phyloP scores from a whole-genome alignment of 306 rosid species.

The Begonia loranthoides region DNA sequence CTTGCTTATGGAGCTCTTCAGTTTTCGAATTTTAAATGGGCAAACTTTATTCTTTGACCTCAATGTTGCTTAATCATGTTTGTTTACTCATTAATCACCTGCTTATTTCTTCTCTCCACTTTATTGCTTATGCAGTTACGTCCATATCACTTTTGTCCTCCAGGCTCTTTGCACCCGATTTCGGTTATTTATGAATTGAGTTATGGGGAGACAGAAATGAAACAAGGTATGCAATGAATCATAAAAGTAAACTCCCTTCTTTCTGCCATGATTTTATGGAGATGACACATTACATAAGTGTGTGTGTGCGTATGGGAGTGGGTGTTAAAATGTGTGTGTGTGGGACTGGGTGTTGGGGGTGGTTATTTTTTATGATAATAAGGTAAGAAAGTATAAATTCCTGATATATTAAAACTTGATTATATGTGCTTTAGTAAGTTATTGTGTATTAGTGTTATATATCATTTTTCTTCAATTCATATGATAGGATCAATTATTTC shows the following conservation, averaged over 20 bases:
- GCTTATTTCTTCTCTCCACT: slow-evolving; percentile 1
- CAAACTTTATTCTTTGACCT: neutral
- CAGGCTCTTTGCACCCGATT: slow-evolving; percentile 75
- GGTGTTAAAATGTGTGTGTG: neutral
- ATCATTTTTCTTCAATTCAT: too few relatives aligned
- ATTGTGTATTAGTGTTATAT: too few relatives aligned
- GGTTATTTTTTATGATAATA: too few relatives aligned
- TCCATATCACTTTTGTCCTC: slow-evolving; percentile 72
- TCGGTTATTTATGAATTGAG: slow-evolving; percentile 61
- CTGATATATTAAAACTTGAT: too few relatives aligned
- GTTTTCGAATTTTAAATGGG: too few relatives aligned
- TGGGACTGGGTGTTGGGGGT: too few relatives aligned
- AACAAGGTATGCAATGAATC: slow-evolving; percentile 51
- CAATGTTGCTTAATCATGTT: neutral
- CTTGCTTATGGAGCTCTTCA: too few relatives aligned
- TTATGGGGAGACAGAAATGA: slow-evolving; percentile 93
- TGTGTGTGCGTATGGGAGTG: too few relatives aligned
- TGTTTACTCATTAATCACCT: neutral
- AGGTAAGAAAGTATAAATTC: too few relatives aligned
- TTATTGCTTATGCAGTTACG: slow-evolving; percentile 43
- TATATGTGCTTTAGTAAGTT: too few relatives aligned
- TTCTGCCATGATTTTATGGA: neutral
- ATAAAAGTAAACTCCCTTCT: slow-evolving; percentile 8
- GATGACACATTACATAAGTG: too few relatives aligned
- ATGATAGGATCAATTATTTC: too few relatives aligned